Base-by-base conservation (phyloP, 1,284 basidiomycete species). In the Ganoderma lucidum region DNA sequence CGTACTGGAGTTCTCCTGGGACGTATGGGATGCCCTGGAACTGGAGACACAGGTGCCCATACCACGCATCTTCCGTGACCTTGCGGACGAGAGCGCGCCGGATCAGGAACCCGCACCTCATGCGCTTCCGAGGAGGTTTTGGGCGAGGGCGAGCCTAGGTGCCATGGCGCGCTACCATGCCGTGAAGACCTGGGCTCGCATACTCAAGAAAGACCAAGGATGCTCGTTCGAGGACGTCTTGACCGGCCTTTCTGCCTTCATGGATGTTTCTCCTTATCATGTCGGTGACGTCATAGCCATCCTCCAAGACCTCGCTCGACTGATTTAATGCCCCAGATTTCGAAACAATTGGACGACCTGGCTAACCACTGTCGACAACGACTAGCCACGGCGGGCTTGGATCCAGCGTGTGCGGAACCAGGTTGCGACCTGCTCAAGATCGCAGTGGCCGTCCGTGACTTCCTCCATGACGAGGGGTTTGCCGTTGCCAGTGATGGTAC, bases 211-310 rank as follows among this genome's bases (percentile, higher is more conserved):
- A 8, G 68, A 67, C 23, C 70, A 68, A 8, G 62, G 69, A 5
- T 35, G 65, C 8, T 78, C 82, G 1, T 86, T 89, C 64, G 88
- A 88, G 67, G 80, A 83, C 37, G 83, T 84, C 6, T 81, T 89
- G 65, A 81, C 82, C 28, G 83, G 81, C 2, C 73, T 90, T n/a
- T 90, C 89, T 6, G 84, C 85, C 9, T 90, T 90, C 76, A 86
- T 85, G 74, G 85, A 85, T 42, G 77, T 82, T 48, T 82, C 85
- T 0, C 81, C 83, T 1, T 76, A 79, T 48, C 79, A 84, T 77
- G 89, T 87, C 66, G 64, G 81, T 73, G 10, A 55, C 53, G 67
- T 60, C 39, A 35, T 44, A 1, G 19, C 3, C n/a, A 58, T 8
- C 5, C 6, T 32, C 19, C 28, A 14, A 6, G 32, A 17, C 14